Percentiles rank a stretch among this genome's conserved stretches.
Evolutionary conservation across 768 basidiomycete genomes (phyloP).

Genomic region (Suillus sp.): DNA sequence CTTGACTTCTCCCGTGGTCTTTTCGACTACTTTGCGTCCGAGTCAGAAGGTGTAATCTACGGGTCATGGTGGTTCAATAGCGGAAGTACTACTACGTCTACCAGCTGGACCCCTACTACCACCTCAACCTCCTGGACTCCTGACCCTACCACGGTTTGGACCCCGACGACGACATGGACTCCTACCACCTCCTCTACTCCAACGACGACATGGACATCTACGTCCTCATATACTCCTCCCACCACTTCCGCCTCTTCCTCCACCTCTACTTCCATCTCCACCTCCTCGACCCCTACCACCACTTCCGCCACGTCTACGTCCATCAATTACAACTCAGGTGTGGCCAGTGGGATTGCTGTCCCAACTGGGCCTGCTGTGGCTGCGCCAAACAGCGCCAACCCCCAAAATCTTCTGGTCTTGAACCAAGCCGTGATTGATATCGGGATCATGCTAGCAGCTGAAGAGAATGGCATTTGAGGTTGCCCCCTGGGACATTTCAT

Average conservation of each 20-base stretch:
- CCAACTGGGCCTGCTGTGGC: constrained; percentile 30
- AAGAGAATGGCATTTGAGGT: constrained; percentile 12
- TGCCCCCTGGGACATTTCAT: background rate
- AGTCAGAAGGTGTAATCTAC: constrained; percentile 54
- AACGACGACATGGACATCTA: constrained; percentile 25
- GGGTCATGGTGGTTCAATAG: constrained; percentile 61
- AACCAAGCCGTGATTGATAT: constrained; percentile 41
- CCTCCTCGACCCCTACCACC: constrained; percentile 21
- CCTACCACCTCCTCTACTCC: constrained; percentile 24
- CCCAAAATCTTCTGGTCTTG: constrained; percentile 38
- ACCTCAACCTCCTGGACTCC: constrained; percentile 25
- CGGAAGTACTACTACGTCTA: constrained; percentile 31
- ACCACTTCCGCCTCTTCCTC: constrained; percentile 31
- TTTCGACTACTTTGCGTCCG: constrained; percentile 59
- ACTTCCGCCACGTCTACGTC: constrained; percentile 28
- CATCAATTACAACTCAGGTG: constrained; percentile 19
- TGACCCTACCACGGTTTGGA: constrained; percentile 17
- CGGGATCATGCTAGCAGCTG: constrained; percentile 21
- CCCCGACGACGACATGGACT: constrained; percentile 9
- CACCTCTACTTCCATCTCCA: constrained; percentile 19
- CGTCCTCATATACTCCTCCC: constrained; percentile 14
- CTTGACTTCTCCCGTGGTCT: constrained; percentile 71
- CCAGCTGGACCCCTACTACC: constrained; percentile 28
- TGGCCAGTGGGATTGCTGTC: constrained; percentile 28
- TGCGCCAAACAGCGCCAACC: constrained; percentile 32